Base-by-base conservation (phyloP, 441 rosid genomes). In the Manihot esculenta region DNA sequence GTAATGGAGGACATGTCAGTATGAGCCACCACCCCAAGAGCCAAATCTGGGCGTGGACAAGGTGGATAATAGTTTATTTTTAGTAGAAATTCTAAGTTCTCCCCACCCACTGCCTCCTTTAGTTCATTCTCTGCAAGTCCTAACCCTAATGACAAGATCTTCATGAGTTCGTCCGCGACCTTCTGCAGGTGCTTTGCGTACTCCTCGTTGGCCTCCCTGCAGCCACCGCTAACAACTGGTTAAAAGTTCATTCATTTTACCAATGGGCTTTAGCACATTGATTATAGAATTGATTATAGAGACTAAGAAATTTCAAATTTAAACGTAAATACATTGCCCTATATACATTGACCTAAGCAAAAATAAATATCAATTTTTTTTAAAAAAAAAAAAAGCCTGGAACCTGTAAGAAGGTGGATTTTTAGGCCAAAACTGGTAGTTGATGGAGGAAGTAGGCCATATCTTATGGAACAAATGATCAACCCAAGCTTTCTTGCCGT, bases 31-130 rank as follows among this genome's bases (percentile, higher is more conserved):
- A 94, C 96, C 0, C 98, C 98, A 9, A 94, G 89, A 0, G 91
- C 73, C 15, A 91, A 83, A 75, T 94, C 96, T 0, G 98, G 98
- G 3, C 96, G 80, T 11, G 97, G 97, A 50, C 98, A 91, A 2
- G 98, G 95, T 11, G 98, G 98, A 44, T 91, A 94, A 30, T 87
- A 90, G 65, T 94, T 94, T 2, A 94, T 94, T 78, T 91, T 94
- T 75, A 91, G 72, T 85, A 89, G 66, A 75, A 87, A 94, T 55
- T 84, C 85, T 0, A 84, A 44, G 56, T 77, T 72, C 0, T 88
- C 96, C 1, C 97, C 97, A 0, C 98, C 97, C 0, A 80, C 61
- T 4, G 85, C 97, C 70, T 80, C 84, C 71, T 74, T 82, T 11
- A 92, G n/a, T 10, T 67, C 89, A 0, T 82, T 58, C 18, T 74